Conservation (phyloP, 2,329 filamentous ascomycete genomes). For the Calonectria pseudoturangicola region DNA sequence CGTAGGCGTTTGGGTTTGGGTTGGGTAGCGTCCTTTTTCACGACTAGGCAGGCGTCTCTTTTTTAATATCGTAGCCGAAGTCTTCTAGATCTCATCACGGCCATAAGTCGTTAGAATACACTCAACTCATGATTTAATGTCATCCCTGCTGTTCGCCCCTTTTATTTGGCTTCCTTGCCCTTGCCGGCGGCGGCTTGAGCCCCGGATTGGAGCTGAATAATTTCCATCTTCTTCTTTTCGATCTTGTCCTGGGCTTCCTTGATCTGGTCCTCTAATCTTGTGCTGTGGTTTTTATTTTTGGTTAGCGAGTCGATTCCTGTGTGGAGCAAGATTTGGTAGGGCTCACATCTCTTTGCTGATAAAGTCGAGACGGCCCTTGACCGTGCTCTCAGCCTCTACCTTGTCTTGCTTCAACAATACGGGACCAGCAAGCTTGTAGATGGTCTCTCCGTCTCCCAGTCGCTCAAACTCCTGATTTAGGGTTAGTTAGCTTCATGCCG, state of each 20-base stretch:
- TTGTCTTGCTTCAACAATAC: conserved; percentile 97
- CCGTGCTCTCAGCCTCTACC: conserved; percentile 90
- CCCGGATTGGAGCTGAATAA: conserved; percentile 73
- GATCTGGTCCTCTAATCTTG: conserved; percentile 70
- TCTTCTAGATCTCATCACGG: conserved; percentile 50
- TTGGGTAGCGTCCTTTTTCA: conserved; percentile 38
- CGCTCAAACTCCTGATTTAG: conserved; percentile 83
- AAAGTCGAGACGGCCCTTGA: conserved; percentile 92
- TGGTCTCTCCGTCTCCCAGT: conserved; percentile 87
- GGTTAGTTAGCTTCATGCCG: conserved; percentile 43
- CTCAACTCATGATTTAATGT: conserved; percentile 56
- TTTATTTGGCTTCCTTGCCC: conserved; percentile 54
- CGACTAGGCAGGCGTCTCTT: conserved; percentile 35
- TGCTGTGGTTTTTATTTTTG: conserved; percentile 49
- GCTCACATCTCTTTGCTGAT: conserved; percentile 94
- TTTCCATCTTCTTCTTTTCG: conserved; percentile 76
- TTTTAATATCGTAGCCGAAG: conserved; percentile 39
- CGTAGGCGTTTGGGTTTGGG: conserved; percentile 45
- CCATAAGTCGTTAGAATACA: conserved; percentile 54
- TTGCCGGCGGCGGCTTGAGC: conserved; percentile 66
- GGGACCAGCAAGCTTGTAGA: conserved; percentile 97
- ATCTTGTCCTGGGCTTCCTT: conserved; percentile 74
- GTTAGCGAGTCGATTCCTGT: conserved; percentile 42
- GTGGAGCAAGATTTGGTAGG: conserved; percentile 6
- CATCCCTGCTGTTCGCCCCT: conserved; percentile 28